phyloP scores from a whole-genome alignment of 495 filamentous ascomycete species.

The Pseudomonodictys pantanalensis region DNA sequence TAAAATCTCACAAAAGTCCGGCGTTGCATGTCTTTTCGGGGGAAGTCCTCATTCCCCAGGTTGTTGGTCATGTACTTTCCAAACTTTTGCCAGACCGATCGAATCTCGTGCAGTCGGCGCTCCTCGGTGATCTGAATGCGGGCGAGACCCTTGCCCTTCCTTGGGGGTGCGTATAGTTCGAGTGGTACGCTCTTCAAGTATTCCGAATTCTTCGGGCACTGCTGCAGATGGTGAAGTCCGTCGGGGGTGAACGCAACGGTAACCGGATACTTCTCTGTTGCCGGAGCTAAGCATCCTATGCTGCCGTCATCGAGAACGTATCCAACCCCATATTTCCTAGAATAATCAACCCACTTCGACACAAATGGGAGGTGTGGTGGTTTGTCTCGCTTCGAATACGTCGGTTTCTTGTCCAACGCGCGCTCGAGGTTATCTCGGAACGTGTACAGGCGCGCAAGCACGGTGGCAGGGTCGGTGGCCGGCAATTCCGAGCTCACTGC shows the following conservation, averaged over 20 bases:
- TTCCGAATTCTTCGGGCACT: slow-evolving; percentile 51
- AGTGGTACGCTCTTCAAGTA: slow-evolving; percentile 66
- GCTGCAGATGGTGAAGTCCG: slow-evolving; percentile 54
- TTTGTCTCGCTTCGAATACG: slow-evolving; percentile 1
- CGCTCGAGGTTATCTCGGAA: slow-evolving; percentile 39
- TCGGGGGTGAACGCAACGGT: slow-evolving; percentile 38
- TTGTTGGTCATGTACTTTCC: slow-evolving; percentile 86
- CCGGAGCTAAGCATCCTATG: slow-evolving; percentile 40
- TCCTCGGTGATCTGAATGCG: slow-evolving; percentile 54
- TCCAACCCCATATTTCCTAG: slow-evolving; percentile 42
- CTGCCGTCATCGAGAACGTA: slow-evolving; percentile 43
- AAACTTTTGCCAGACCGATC: slow-evolving; percentile 84
- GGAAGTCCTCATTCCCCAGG: slow-evolving; percentile 50
- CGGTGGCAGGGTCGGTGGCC: slow-evolving; percentile 37
- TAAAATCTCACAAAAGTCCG: slow-evolving; percentile 76
- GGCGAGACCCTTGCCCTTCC: slow-evolving; percentile 60
- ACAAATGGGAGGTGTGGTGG: slow-evolving; percentile 39
- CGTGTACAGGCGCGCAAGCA: slow-evolving; percentile 35
- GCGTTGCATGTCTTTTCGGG: slow-evolving; percentile 33
- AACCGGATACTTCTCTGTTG: slow-evolving; percentile 32
- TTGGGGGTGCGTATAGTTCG: slow-evolving; percentile 75
- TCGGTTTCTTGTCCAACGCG: slow-evolving; percentile 32
- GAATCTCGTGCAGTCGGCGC: slow-evolving; percentile 65
- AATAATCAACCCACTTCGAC: slow-evolving; percentile 45
- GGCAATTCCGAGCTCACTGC: not conserved